Evolutionary conservation across 495 filamentous ascomycete species (phyloP).

Genomic region (Aspergillus nidulans): DNA sequence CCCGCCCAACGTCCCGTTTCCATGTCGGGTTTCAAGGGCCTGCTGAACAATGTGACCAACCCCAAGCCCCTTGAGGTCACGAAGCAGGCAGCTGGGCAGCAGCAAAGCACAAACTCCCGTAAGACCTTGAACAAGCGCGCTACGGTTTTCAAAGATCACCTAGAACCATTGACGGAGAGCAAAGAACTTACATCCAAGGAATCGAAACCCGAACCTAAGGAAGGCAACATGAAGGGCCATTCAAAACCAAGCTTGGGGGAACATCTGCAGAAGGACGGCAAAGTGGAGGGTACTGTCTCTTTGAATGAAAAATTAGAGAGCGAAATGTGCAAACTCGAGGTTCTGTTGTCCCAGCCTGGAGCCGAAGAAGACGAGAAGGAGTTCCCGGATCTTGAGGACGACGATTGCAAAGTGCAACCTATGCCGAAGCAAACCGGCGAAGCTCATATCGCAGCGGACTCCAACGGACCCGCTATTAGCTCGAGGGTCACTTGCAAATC

Average conservation of each 20-base stretch:
- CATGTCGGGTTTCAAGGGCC: constrained; percentile 39
- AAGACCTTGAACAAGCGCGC: constrained; percentile 56
- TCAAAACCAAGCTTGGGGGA: constrained; percentile 4
- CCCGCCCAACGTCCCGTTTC: constrained; percentile 64
- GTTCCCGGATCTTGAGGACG: constrained; percentile 19
- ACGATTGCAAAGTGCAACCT: constrained; percentile 25
- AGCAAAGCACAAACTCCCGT: constrained; percentile 33
- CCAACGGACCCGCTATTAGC: constrained; percentile 5
- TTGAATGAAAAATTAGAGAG: constrained; percentile 3
- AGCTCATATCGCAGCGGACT: constrained; percentile 10
- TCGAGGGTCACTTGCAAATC: constrained; percentile 10
- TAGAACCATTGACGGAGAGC: constrained; percentile 30
- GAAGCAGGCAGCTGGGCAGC: constrained; percentile 30
- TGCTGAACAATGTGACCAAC: constrained; percentile 40
- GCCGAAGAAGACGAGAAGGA: constrained; percentile 16
- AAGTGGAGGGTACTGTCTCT: constrained; percentile 3
- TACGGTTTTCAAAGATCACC: constrained; percentile 63
- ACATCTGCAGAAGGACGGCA: constrained; percentile 9
- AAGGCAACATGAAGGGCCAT: constrained; percentile 14
- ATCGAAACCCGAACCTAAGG: constrained; percentile 18
- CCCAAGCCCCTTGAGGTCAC: constrained; percentile 31
- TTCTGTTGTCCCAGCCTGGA: constrained; percentile 12
- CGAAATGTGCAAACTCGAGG: constrained; percentile 16
- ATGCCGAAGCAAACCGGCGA: constrained; percentile 10
- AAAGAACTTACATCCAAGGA: constrained; percentile 37